Base-by-base conservation (phyloP, 2,329 filamentous ascomycete species). In the Hymenoscyphus repandus region DNA sequence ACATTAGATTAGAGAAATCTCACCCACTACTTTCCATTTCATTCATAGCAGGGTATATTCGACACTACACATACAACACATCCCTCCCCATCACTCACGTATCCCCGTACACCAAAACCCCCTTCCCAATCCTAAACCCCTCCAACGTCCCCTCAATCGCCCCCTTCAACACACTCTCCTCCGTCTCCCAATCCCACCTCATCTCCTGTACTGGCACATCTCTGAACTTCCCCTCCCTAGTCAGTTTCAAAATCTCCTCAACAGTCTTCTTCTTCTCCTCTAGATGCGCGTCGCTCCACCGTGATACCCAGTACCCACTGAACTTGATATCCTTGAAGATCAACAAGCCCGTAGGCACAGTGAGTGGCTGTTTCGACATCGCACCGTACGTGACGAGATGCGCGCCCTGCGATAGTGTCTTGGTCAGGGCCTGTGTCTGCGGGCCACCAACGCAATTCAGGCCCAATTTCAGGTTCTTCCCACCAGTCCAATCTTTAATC, bases 401-500 rank as follows among this genome's bases (percentile, higher is more conserved):
- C 1, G 80, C 87, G 18, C 81, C 79, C 0, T 81, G 72, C 5
- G 78, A 76, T 2, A 99, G 76, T 6, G 80, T 78, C 63, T 90
- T 88, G 5, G 91, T 86, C 64, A 99, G 74, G 1, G 84, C 79
- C 27, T 86, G 85, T 3, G 90, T 90, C 10, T 85, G 82, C 67
- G 91, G 89, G 5, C 93, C 93, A 34, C 93, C 93, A 0, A 99
- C 92, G 66, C 93, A 97, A 69, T 99, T 99, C 52, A 99, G 70
- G 0, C 84, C 93, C 1, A 99, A 74, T 38, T 82, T 80, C 49
- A 97, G 77, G 12, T 80, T 75, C 5, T 85, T 87, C 17, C 82
- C 80, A 39, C 83, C 77, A 13, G 73, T 74, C 72, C 90, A 89
- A 27, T 82, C 80, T 51, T 80, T 76, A 7, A 79, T 72, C 54